Conservation (phyloP, 805 yeast species). For the Gaillardinia entomophila region DNA sequence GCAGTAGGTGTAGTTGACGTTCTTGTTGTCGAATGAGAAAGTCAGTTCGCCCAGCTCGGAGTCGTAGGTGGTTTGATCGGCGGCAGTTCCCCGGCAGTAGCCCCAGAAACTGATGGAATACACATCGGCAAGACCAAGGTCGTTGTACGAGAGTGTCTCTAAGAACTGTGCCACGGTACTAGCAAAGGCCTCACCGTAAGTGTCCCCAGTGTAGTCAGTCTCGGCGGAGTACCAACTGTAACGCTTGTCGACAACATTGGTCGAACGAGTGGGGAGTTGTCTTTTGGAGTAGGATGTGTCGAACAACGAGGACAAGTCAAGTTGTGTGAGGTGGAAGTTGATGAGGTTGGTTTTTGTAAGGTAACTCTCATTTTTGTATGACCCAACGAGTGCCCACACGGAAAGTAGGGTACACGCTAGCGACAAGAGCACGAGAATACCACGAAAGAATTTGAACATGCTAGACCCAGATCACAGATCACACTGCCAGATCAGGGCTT, state of each 20-base stretch:
- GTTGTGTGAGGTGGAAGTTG: conserved; percentile 26
- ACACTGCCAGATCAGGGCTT: too few species aligned
- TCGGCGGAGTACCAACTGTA: background rate
- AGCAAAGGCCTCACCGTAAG: background rate
- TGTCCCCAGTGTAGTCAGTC: background rate
- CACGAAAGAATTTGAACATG: conserved; percentile 30
- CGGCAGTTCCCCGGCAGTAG: conserved; percentile 30
- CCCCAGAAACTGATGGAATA: conserved; percentile 39
- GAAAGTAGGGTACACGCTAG: conserved; percentile 25
- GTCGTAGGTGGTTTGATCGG: conserved; percentile 1
- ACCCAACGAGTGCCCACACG: conserved; percentile 33
- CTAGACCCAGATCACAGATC: too few species aligned
- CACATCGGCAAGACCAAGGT: conserved; percentile 36
- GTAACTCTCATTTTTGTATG: conserved; percentile 27
- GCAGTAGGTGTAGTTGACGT: conserved; percentile 15
- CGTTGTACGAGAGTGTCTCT: conserved; percentile 19
- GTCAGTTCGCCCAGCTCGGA: conserved; percentile 8
- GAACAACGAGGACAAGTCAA: conserved; percentile 26
- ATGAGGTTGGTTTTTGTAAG: conserved; percentile 31
- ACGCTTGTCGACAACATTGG: background rate
- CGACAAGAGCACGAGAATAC: conserved; percentile 26
- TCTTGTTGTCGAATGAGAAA: conserved; percentile 19
- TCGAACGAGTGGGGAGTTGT: conserved; percentile 1
- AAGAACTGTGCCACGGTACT: conserved; percentile 6
- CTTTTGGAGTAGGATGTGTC: conserved; percentile 10